Conservation (phyloP, 768 basidiomycete species). For the Grammothele lineata region DNA sequence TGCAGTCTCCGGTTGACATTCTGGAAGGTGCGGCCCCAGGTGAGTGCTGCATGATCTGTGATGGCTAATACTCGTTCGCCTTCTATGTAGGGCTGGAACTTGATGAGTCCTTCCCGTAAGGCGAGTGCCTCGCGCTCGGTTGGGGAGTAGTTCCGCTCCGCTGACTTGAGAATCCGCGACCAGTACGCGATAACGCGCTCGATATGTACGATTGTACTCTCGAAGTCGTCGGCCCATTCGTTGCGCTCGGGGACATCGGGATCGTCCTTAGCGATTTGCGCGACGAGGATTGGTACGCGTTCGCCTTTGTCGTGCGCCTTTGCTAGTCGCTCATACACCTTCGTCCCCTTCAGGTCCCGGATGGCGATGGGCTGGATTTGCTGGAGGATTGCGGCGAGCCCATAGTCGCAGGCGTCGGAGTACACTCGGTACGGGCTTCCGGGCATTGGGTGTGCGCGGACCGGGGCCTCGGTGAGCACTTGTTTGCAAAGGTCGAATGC, state of each 20-base stretch:
- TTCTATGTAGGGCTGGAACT: constrained; percentile 24
- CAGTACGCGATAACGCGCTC: constrained; percentile 26
- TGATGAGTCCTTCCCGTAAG: constrained; percentile 20
- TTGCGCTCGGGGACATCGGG: constrained; percentile 1
- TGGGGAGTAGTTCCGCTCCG: constrained; percentile 22
- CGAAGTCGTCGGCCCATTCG: constrained; percentile 16
- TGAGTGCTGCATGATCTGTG: constrained; percentile 26
- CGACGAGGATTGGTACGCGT: constrained; percentile 11
- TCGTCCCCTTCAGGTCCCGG: constrained; percentile 20
- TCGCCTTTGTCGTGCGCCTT: constrained; percentile 7
- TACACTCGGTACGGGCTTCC: constrained; percentile 20
- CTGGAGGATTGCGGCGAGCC: constrained; percentile 18
- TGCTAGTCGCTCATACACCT: constrained; percentile 16
- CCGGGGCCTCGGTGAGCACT: constrained; percentile 17
- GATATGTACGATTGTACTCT: constrained; percentile 19
- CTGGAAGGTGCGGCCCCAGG: constrained; percentile 35
- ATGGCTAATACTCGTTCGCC: constrained; percentile 15
- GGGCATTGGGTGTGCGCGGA: constrained; percentile 16
- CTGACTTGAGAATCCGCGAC: constrained; percentile 20
- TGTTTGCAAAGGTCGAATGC: constrained; percentile 21
- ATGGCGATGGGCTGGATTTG: constrained; percentile 23
- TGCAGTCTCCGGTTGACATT: constrained; percentile 34
- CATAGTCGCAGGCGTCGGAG: constrained; percentile 24
- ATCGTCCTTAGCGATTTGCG: constrained; percentile 4
- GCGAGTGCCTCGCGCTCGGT: constrained; percentile 24